These are phyloP conservation scores for Cordyceps tenuipes DNA, from an alignment of 2,329 filamentous ascomycete species.

Conservation along the genomic window DNA sequence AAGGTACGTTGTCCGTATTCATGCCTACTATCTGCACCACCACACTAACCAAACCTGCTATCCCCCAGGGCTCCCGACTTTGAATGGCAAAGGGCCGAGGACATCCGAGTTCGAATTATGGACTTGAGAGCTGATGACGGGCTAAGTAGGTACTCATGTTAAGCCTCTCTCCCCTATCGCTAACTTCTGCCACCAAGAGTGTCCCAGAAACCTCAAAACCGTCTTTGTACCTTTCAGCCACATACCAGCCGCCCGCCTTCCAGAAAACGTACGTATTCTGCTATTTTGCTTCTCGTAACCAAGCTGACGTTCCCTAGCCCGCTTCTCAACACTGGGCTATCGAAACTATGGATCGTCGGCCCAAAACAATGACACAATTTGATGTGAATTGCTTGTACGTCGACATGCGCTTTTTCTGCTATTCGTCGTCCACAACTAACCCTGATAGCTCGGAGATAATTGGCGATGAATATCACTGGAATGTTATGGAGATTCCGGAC, in stretches of 20 bases:
- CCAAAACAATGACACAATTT: constrained; percentile 38
- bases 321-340: constrained; percentile 47
- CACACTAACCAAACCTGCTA: constrained; percentile 18
- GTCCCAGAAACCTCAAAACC: neutral
- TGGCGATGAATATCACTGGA: constrained; percentile 37
- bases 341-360: constrained; percentile 48
- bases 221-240: constrained; percentile 4
- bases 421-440: neutral
- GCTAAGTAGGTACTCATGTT: constrained; percentile 35
- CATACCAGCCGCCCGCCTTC: neutral
- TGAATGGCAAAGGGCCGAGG: constrained; percentile 47
- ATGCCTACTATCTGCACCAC: constrained; percentile 19
- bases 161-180: neutral
- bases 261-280: neutral
- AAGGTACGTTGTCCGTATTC: neutral
- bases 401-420: neutral
- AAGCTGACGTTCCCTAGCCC: neutral
- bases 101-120: constrained; percentile 39
- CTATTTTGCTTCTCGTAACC: neutral
- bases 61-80: constrained; percentile 33
- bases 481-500: constrained; percentile 35
- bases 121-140: constrained; percentile 43
- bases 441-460: constrained; percentile 35
- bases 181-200: neutral
- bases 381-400: constrained; percentile 33